phyloP scores from a whole-genome alignment of 1,284 basidiomycete species.

The Microbotryum silenes-acaulis region DNA sequence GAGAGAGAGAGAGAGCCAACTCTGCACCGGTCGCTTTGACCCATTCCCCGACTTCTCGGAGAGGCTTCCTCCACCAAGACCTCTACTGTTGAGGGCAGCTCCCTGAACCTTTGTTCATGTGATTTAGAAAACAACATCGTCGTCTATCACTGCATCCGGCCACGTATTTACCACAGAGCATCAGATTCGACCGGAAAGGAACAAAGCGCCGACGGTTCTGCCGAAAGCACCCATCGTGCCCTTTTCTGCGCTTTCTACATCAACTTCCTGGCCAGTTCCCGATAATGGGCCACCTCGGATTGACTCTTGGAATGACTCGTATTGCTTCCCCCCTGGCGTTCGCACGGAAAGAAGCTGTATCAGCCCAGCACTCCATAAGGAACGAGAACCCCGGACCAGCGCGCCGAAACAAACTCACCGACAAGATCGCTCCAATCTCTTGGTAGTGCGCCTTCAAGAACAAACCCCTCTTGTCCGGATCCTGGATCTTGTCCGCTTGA shows the following conservation, averaged over 20 bases:
- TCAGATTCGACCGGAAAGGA: too few relatives aligned
- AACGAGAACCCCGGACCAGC: not conserved
- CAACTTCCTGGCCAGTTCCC: conserved; percentile 40
- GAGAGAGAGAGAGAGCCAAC: not conserved
- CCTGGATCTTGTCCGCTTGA: conserved; percentile 61
- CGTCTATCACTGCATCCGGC: too few relatives aligned
- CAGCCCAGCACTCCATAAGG: not conserved
- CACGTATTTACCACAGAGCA: too few relatives aligned
- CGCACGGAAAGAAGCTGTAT: not conserved
- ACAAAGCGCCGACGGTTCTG: too few relatives aligned
- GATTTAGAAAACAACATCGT: too few relatives aligned
- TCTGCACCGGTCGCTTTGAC: not conserved
- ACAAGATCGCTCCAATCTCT: conserved; percentile 64
- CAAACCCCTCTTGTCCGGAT: conserved; percentile 56
- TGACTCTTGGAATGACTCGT: conserved; percentile 54
- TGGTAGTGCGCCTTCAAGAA: conserved; percentile 68
- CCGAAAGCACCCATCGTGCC: too few relatives aligned
- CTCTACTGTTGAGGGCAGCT: too few relatives aligned
- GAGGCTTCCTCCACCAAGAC: not conserved
- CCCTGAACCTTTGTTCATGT: too few relatives aligned
- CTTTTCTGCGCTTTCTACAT: not conserved
- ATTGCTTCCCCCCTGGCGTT: conserved; percentile 16
- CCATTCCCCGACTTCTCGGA: not conserved
- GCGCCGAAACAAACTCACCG: conserved; percentile 48
- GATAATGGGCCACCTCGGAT: conserved; percentile 53